Evolutionary conservation across 1,139 yeast genomes (phyloP), one percentile per base, ranked within the genome.

Genomic region (Meyerozyma elateridarum): DNA sequence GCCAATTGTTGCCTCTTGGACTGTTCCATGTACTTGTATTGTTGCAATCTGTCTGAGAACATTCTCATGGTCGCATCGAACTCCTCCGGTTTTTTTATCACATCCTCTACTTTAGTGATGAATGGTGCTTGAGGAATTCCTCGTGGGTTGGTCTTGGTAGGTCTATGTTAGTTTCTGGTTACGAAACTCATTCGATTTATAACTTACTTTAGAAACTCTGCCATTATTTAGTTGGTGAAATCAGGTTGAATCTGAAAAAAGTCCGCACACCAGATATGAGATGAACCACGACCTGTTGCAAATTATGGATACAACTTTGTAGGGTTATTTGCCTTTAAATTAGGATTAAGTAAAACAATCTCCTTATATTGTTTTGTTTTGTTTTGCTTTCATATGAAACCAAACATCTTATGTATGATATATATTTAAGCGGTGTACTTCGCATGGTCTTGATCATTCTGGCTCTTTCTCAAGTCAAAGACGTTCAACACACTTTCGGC

Each of bases 81-180:
- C 46, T 85, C 91, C 33, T 74, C 84, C 4, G 77, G 71, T 46
- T 75, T 68, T 48, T 74, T 77, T 45, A 88, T 73, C 45, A 79
- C 75, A 36, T 76, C 80, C 38, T 79, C 93, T 13, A 91, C 94
- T 39, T 78, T 76, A 41, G 85, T 95, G 38, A 93, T 80, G 55
- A 93, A 91, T 17, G 95, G 96, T 1, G 98, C 98, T 50, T 85
- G 85, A 8, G 98, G 99, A 36, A 91, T 91, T 1, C 98, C 98
- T 42, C 97, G 72, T 15, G 96, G 91, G 49, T 89, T 89, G 28
- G 79, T 58, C 29, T 68, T 65, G 15, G 62, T 70, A 8, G 79
- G 73, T 51, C 79, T 73, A 29, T 6, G 58, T 57, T 54, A 55
- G 61, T 46, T 18, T 12, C 12, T n/a, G 9, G 7, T 8, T 7